A percentile compares a stretch with the other conserved stretches of the same genome.
These are phyloP conservation scores for Monosporozyma aerobia DNA, from an alignment of 805 yeast species.

Conservation along the genomic window DNA sequence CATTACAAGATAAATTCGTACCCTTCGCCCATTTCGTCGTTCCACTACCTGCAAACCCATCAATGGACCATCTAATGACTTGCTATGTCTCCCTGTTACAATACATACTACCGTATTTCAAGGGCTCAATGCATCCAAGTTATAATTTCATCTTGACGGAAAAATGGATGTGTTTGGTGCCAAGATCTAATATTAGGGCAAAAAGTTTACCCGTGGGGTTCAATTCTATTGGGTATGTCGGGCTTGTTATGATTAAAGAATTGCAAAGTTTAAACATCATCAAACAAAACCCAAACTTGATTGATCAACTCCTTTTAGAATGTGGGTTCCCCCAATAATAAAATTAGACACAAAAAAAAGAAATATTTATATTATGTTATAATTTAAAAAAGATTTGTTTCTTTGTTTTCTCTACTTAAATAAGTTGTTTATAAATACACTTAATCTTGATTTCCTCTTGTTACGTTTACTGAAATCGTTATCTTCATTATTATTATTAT, in stretches of 20 bases:
- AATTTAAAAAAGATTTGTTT: background rate
- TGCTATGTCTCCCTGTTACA: slow-evolving; percentile 64
- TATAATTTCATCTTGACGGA: slow-evolving; percentile 77
- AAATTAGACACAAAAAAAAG: too few species aligned
- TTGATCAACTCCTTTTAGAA: slow-evolving; percentile 40
- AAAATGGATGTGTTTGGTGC: slow-evolving; percentile 75
- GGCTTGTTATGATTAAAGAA: slow-evolving; percentile 67
- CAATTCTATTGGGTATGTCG: slow-evolving; percentile 74
- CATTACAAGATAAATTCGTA: slow-evolving; percentile 49
- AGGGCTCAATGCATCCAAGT: slow-evolving; percentile 36
- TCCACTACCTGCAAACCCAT: slow-evolving; percentile 29
- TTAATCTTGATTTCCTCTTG: slow-evolving; percentile 16
- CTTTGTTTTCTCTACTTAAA: slow-evolving; percentile 4
- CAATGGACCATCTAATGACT: slow-evolving; percentile 38
- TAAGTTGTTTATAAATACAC: slow-evolving; percentile 12
- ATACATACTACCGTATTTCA: slow-evolving; percentile 54
- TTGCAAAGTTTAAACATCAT: slow-evolving; percentile 43
- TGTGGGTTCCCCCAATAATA: slow-evolving; percentile 46
- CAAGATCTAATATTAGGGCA: slow-evolving; percentile 55
- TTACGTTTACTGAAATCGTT: slow-evolving; percentile 6
- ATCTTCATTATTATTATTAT: background rate
- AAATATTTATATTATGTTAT: background rate
- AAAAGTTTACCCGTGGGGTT: slow-evolving; percentile 44
- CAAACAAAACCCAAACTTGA: slow-evolving; percentile 34
- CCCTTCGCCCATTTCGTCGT: slow-evolving; percentile 77